Percentiles rank a stretch among this genome's conserved stretches.
phyloP scores from a whole-genome alignment of 768 basidiomycete genomes.

The Collybiopsis luxurians region DNA sequence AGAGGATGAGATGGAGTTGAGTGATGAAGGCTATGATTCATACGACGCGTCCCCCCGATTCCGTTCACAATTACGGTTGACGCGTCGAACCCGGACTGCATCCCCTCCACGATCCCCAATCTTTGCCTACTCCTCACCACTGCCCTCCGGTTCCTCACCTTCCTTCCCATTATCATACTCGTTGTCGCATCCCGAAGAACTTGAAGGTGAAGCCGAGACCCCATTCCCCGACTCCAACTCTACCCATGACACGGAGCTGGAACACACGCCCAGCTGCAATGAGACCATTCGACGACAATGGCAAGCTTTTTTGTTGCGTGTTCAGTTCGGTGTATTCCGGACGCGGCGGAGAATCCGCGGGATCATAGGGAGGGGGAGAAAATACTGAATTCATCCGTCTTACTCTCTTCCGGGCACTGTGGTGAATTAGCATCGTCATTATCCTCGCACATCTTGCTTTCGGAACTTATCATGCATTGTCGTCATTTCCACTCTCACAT shows the following conservation, averaged over 20 bases:
- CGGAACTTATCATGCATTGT: too few relatives aligned
- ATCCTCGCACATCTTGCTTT: too few relatives aligned
- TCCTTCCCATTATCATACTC: not conserved
- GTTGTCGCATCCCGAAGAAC: not conserved
- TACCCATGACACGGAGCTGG: not conserved
- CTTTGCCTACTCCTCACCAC: not conserved
- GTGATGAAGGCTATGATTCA: constrained; percentile 1
- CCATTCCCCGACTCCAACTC: not conserved
- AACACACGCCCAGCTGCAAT: constrained; percentile 2
- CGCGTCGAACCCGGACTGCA: not conserved
- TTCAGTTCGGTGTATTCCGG: too few relatives aligned
- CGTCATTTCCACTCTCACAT: too few relatives aligned
- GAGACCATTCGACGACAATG: not conserved
- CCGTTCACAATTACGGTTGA: not conserved
- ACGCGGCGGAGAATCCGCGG: too few relatives aligned
- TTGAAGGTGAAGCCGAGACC: not conserved
- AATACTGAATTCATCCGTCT: too few relatives aligned
- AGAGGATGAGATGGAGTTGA: not conserved
- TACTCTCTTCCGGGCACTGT: too few relatives aligned
- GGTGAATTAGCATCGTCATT: too few relatives aligned
- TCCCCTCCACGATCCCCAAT: not conserved
- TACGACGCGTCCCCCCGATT: constrained; percentile 3
- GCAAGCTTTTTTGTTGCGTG: too few relatives aligned
- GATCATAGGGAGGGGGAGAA: too few relatives aligned
- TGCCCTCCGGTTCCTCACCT: not conserved